phyloP scores from a whole-genome alignment of 495 filamentous ascomycete species.

The Hypoxylon rickii region DNA sequence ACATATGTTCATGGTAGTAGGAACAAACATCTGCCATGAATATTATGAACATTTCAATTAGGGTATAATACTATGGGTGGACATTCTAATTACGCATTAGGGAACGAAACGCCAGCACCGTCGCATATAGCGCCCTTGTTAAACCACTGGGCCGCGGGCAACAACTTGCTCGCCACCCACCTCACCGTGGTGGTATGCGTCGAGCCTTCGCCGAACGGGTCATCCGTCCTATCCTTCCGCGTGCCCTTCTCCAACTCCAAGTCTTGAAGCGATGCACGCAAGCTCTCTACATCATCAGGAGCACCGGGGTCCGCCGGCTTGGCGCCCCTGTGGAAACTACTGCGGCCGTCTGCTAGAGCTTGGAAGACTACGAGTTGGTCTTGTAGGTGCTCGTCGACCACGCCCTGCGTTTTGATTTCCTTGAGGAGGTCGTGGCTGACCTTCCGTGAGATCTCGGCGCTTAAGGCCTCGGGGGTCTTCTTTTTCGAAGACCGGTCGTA shows the following conservation, averaged over 20 bases:
- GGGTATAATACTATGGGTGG: no score
- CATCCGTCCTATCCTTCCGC: constrained; percentile 40
- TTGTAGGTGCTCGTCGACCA: constrained; percentile 72
- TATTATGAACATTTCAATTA: no score
- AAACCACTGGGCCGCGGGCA: constrained; percentile 58
- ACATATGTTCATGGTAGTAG: no score
- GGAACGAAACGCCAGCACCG: constrained; percentile 47
- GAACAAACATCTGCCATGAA: no score
- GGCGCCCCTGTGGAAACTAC: constrained; percentile 40
- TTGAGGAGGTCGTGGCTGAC: constrained; percentile 62
- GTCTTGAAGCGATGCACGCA: constrained; percentile 17
- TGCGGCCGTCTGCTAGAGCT: constrained; percentile 64
- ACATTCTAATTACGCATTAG: no score
- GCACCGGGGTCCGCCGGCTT: constrained; percentile 4
- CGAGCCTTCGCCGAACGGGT: constrained; percentile 62
- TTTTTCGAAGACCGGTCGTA: constrained; percentile 50
- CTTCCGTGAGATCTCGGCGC: constrained; percentile 46
- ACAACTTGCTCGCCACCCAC: constrained; percentile 67
- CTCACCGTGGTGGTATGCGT: constrained; percentile 73
- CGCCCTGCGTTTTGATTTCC: constrained; percentile 59
- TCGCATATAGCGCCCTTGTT: constrained; percentile 58
- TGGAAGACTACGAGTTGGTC: constrained; percentile 87
- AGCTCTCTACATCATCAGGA: not conserved
- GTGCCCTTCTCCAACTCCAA: constrained; percentile 34
- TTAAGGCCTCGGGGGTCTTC: constrained; percentile 45